These are phyloP conservation scores for Macrolepiota albuminosa DNA, from an alignment of 768 basidiomycete genomes.

Conservation along the genomic window DNA sequence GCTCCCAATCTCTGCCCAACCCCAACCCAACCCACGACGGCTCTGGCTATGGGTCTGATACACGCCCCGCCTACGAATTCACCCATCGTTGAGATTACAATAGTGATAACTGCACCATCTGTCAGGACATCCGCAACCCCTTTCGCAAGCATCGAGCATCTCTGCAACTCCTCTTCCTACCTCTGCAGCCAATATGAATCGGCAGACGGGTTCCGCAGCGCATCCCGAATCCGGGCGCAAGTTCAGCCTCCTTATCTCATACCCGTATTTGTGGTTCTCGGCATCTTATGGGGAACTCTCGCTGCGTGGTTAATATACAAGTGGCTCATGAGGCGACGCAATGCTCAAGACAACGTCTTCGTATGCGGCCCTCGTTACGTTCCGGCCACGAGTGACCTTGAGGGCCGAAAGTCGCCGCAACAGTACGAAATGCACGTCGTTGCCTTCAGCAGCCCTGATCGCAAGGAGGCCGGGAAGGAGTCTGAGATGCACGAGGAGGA, in stretches of 20 bases:
- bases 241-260: slow-evolving; percentile 20
- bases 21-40: too few species aligned
- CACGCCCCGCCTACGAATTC: slow-evolving; percentile 2
- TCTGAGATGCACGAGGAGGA: not conserved
- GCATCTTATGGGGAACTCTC: too few species aligned
- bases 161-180: slow-evolving; percentile 2
- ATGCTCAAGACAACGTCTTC: slow-evolving; percentile 2
- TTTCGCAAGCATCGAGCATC: slow-evolving; percentile 6
- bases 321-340: too few species aligned
- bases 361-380: slow-evolving; percentile 20
- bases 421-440: too few species aligned
- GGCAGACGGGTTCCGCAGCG: slow-evolving; percentile 2
- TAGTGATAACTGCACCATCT: not conserved
- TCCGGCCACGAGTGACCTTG: slow-evolving; percentile 17
- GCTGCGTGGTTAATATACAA: too few species aligned
- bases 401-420: too few species aligned
- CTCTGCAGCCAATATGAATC: not conserved
- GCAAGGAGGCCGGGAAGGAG: too few species aligned
- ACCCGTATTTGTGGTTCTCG: slow-evolving; percentile 27
- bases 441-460: too few species aligned
- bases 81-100: slow-evolving; percentile 1
- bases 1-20: too few species aligned
- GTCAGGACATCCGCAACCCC: not conserved
- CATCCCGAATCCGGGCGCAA: not conserved
- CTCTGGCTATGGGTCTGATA: too few species aligned